Conservation (phyloP, 1,139 yeast genomes). For the Kodamaea arcana region DNA sequence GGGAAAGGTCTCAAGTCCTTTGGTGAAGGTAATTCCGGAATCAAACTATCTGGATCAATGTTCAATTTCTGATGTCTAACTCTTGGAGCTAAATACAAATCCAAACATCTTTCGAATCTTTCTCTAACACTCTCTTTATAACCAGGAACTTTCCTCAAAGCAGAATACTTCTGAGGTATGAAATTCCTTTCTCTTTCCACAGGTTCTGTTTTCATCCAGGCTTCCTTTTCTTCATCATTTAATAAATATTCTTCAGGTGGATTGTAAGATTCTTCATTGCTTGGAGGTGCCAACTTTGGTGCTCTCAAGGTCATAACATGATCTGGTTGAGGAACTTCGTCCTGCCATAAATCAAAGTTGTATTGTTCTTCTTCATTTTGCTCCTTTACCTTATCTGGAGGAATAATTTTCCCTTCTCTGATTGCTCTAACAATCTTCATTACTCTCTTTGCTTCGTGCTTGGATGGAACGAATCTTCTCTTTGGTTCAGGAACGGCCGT, state of each 20-base stretch:
- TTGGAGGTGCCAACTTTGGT: slow-evolving; percentile 93
- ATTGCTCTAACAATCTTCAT: slow-evolving; percentile 97
- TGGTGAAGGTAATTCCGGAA: slow-evolving; percentile 96
- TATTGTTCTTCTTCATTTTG: slow-evolving; percentile 46
- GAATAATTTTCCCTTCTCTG: slow-evolving; percentile 90
- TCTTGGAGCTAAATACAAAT: slow-evolving; percentile 93
- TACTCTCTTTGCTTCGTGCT: slow-evolving; percentile 91
- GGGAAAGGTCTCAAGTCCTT: slow-evolving; percentile 98
- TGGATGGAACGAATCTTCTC: slow-evolving; percentile 93
- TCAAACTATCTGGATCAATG: slow-evolving; percentile 92
- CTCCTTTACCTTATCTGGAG: slow-evolving; percentile 58
- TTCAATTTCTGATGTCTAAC: slow-evolving; percentile 86
- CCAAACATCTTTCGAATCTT: slow-evolving; percentile 89
- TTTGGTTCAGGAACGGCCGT: slow-evolving; percentile 96
- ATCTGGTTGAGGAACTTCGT: slow-evolving; percentile 49
- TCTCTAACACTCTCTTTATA: slow-evolving; percentile 83
- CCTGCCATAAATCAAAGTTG: slow-evolving; percentile 84
- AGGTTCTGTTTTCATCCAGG: slow-evolving; percentile 72
- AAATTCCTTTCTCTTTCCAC: slow-evolving; percentile 75
- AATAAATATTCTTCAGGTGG: slow-evolving; percentile 95
- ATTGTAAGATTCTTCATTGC: slow-evolving; percentile 92
- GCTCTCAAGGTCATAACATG: slow-evolving; percentile 93
- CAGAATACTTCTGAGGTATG: slow-evolving; percentile 74
- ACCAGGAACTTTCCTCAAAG: slow-evolving; percentile 92
- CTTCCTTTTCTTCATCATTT: slow-evolving; percentile 69